A percentile compares a stretch with the other conserved stretches of the same genome.
phyloP scores from a whole-genome alignment of 1,284 basidiomycete species.

The Polyporus tsugae region DNA sequence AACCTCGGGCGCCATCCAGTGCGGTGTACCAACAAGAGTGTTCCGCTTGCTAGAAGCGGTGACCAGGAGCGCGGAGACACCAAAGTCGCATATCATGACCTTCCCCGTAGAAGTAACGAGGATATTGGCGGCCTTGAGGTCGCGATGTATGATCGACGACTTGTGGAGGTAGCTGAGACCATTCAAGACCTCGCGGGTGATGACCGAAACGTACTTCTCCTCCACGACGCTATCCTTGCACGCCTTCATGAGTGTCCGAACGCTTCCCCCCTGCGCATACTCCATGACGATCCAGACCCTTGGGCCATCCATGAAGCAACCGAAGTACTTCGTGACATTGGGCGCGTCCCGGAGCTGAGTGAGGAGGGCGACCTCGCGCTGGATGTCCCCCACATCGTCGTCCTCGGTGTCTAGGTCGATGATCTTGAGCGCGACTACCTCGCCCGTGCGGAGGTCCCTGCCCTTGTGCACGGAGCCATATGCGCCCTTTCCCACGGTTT shows the following conservation, averaged over 20 bases:
- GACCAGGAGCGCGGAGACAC: slow-evolving; percentile 92
- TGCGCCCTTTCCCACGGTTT: slow-evolving; percentile 88
- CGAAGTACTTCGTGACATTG: slow-evolving; percentile 97
- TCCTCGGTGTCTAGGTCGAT: slow-evolving; percentile 98
- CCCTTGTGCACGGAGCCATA: slow-evolving; percentile 97
- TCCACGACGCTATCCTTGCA: slow-evolving; percentile 86
- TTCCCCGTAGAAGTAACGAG: slow-evolving; percentile 89
- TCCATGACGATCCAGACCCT: slow-evolving; percentile 99
- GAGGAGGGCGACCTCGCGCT: slow-evolving; percentile 93
- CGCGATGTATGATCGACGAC: slow-evolving; percentile 94
- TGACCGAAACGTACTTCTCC: slow-evolving; percentile 90
- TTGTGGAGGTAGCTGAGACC: slow-evolving; percentile 92
- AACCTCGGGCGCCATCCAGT: slow-evolving; percentile 99
- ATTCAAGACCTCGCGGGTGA: slow-evolving; percentile 89
- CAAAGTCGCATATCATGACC: slow-evolving; percentile 96
- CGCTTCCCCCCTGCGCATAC: slow-evolving; percentile 94
- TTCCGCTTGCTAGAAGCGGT: slow-evolving; percentile 91
- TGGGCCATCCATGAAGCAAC: slow-evolving; percentile 93
- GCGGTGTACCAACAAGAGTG: slow-evolving; percentile 95
- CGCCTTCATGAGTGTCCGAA: slow-evolving; percentile 88
- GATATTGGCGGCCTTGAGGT: slow-evolving; percentile 97
- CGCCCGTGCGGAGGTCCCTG: slow-evolving; percentile 83
- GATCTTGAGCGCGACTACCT: slow-evolving; percentile 95
- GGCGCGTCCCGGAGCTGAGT: slow-evolving; percentile 88
- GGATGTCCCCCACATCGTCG: slow-evolving; percentile 97